Conservation (phyloP, 352 stramenopile species). For the Phytophthora macrochlamydospora region DNA sequence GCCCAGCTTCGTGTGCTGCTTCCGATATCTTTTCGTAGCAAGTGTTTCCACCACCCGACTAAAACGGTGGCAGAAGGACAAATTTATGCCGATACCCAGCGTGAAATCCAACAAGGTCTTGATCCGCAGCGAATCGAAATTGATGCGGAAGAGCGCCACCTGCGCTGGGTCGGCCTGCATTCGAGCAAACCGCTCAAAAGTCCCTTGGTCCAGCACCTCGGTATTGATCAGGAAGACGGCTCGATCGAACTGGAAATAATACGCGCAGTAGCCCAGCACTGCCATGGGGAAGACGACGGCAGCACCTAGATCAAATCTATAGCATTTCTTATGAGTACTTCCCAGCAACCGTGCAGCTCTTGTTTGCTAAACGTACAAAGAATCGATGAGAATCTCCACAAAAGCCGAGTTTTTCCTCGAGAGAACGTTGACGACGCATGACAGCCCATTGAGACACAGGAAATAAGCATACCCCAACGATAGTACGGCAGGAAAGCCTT, state of each 20-base stretch:
- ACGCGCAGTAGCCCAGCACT: constrained; percentile 26
- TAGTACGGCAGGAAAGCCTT: constrained; percentile 23
- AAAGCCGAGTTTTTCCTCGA: constrained; percentile 22
- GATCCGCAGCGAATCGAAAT: constrained; percentile 29
- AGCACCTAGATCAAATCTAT: constrained; percentile 40
- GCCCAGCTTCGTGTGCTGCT: not conserved
- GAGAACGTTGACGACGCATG: constrained; percentile 19
- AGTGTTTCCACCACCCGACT: constrained; percentile 7
- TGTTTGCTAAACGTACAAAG: constrained; percentile 8
- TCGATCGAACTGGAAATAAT: constrained; percentile 37
- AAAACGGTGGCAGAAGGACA: constrained; percentile 25
- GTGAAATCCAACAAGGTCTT: constrained; percentile 11
- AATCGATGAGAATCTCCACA: constrained; percentile 41
- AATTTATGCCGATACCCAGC: constrained; percentile 21
- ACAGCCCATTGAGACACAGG: constrained; percentile 28
- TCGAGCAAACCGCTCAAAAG: constrained; percentile 16
- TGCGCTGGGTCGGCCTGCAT: constrained; percentile 12
- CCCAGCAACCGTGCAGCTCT: no score
- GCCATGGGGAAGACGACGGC: constrained; percentile 34
- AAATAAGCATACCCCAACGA: constrained; percentile 25
- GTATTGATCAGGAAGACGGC: constrained; percentile 24
- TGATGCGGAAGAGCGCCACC: constrained; percentile 21
- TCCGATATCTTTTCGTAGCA: not conserved
- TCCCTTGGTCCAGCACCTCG: constrained; percentile 17
- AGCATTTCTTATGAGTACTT: not conserved